Evolutionary conservation across 768 basidiomycete species (phyloP), one percentile per base, ranked within the genome.

Genomic region (Calocera viscosa): DNA sequence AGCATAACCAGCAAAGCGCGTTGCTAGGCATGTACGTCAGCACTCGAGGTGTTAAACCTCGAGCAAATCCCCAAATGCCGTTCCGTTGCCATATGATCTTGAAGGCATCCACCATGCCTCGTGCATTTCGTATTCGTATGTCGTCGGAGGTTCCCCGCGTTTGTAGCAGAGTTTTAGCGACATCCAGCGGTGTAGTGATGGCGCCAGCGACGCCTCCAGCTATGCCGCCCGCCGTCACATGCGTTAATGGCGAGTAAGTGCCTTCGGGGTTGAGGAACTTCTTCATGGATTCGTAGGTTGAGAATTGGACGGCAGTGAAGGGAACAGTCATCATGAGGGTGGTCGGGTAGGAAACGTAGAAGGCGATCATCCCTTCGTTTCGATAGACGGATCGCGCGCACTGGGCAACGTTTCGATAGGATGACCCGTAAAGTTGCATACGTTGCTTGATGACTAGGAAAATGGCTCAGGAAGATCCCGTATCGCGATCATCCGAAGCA

Each of bases 331-430:
- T 98, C 70, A 85, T 91, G 72, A 99, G 81, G 2, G 96, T 99
- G 17, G 96, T 99, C 24, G 96, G 96, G 77, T 99, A 99, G 2
- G 96, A 99, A 67, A 99, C 86, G 77, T 97, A 99, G 81, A 99
- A 98, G 10, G 96, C 96, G 39, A 78, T 72, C 53, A 96, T 75
- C 40, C 96, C 96, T 77, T 99, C 96, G 38, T 79, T 85, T 49
- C 78, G 82, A 77, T 92, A 93, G 64, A 99, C 89, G 14, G 87
- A 86, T 26, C 83, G 82, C 67, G 94, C 91, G 71, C 93, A 94
- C n/a, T 85, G 83, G 70, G 87, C 78, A 47, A 94, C 91, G 39
- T 90, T 91, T 49, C 88, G 88, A 77, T 92, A 94, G 75, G 89
- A 82, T 2, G 96, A 98, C 74, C 90, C 86, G 78, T 94, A 94